Base-by-base conservation (phyloP, 2,329 filamentous ascomycete genomes). In the Scedosporium dehoogii region DNA sequence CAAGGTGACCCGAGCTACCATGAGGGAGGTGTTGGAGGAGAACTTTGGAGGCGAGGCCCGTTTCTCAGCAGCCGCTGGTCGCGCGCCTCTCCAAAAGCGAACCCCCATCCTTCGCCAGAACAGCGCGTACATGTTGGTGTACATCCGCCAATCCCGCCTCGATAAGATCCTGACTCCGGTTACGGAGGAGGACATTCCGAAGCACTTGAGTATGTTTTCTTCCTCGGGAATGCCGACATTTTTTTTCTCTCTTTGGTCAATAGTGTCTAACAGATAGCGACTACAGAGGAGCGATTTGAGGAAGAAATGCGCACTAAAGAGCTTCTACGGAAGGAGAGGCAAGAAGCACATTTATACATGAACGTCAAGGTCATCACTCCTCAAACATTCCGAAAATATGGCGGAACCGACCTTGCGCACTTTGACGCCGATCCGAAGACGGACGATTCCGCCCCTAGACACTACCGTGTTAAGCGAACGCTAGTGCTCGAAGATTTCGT, bases 41-140 rank as follows among this genome's bases (percentile, higher is more conserved):
- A 99, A 97, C 74, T 99, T 91, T 74, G 94, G 94, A 55, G 94
- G 94, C 61, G 91, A 96, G 70, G 96, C 92, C 71, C 79, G 76
- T 29, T 74, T 78, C 5, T 74, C 79, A 1, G 79, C n/a, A 79
- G 61, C 78, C 79, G 9, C 74, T 75, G 51, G 76, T 12, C 79
- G 80, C n/a, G 70, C 76, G 2, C 73, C 76, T 3, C 69, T 76
- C n/a, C 78, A 81, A 59, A 85, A 84, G 72, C 82, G 83, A 70
- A 74, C 78, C 3, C 83, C 84, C 1, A 73, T 85, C 68, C 82
- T 87, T 75, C 81, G 85, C 61, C 84, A 86, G 64, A 88, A 86
- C 75, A 99, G 92, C 73, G 96, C 94, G 4, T 99, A 99, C 79
- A 99, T 99, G 94, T 77, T 99, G 79, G 96, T 99, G 1, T 99